A percentile compares a stretch with the other conserved stretches of the same genome.
Evolutionary conservation across 371 early-diverging fungal species (phyloP).

Genomic region (Amoeboaphelidium occidentale): DNA sequence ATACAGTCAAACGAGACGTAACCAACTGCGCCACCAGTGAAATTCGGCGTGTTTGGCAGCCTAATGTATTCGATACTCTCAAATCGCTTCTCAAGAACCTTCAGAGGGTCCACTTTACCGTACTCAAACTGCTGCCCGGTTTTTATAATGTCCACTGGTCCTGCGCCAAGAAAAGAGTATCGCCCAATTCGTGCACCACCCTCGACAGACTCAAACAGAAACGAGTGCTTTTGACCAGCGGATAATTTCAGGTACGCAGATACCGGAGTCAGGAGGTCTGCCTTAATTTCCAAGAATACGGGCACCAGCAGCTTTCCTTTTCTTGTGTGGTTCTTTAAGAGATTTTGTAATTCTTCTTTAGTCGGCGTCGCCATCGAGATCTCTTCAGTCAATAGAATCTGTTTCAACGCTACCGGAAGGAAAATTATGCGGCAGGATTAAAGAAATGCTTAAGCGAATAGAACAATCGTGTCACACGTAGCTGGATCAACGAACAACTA

Average conservation of each 20-base stretch:
- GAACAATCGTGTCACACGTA: too few species aligned
- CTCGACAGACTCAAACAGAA: slow-evolving; percentile 78
- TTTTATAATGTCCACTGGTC: slow-evolving; percentile 57
- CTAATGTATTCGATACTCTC: slow-evolving; percentile 39
- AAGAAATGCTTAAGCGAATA: too few species aligned
- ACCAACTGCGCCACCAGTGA: slow-evolving; percentile 87
- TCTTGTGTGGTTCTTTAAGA: too few species aligned
- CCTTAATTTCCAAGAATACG: slow-evolving; percentile 54
- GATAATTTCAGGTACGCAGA: slow-evolving; percentile 75
- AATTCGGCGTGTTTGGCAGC: slow-evolving; percentile 55
- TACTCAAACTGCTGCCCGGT: slow-evolving; percentile 35
- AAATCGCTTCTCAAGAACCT: slow-evolving; percentile 56
- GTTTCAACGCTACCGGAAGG: too few species aligned
- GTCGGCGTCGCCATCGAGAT: too few species aligned
- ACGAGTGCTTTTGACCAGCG: slow-evolving; percentile 41
- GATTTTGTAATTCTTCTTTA: too few species aligned
- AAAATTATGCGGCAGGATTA: too few species aligned
- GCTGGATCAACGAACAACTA: too few species aligned
- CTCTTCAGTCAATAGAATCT: too few species aligned
- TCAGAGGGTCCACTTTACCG: slow-evolving; percentile 62
- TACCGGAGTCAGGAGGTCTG: slow-evolving; percentile 86
- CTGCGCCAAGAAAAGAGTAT: slow-evolving; percentile 79
- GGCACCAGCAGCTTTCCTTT: slow-evolving; percentile 31
- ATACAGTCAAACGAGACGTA: slow-evolving; percentile 89
- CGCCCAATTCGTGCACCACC: slow-evolving; percentile 84